These are phyloP conservation scores for Populus ilicifolia DNA, from an alignment of 345 rosid genomes.

Conservation along the genomic window DNA sequence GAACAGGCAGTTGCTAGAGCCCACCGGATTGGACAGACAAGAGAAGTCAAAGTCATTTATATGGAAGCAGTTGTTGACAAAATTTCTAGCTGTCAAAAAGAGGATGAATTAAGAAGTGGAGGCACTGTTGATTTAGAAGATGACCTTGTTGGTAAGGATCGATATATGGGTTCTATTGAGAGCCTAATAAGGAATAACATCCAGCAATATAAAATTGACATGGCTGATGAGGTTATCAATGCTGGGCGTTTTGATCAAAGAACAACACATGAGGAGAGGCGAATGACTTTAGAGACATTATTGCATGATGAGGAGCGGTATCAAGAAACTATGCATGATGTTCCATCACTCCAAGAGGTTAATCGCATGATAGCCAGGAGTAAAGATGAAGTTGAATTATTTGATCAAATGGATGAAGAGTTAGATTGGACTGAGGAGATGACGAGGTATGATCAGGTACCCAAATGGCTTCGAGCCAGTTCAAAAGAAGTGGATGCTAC, in stretches of 20 bases:
- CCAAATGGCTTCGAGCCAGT: conserved; percentile 96
- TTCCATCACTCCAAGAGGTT: conserved; percentile 91
- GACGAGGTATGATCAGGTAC: conserved; percentile 89
- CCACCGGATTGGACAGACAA: conserved; percentile 95
- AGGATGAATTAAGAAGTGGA: conserved; percentile 87
- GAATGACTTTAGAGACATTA: conserved; percentile 93
- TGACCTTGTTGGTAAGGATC: conserved; percentile 97
- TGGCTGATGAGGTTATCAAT: conserved; percentile 99
- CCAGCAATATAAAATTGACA: conserved; percentile 99
- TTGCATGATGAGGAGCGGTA: conserved; percentile 98
- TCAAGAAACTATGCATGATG: conserved; percentile 97
- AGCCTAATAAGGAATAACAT: conserved; percentile 97
- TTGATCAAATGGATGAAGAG: conserved; percentile 99
- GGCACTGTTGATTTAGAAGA: conserved; percentile 84
- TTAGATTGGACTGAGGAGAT: conserved; percentile 90
- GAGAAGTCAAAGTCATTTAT: conserved; percentile 97
- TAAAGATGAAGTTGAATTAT: conserved; percentile 86
- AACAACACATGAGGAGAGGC: conserved; percentile 98
- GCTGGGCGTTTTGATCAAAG: conserved; percentile 99
- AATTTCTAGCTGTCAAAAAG: conserved; percentile 83
- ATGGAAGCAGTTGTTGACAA: conserved; percentile 99
- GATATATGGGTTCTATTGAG: conserved; percentile 97
- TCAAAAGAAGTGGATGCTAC: conserved; percentile 70
- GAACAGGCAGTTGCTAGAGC: conserved; percentile 99
- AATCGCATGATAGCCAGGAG: conserved; percentile 98